Percentiles rank a stretch among this genome's conserved stretches.
These are phyloP conservation scores for Scedosporium boydii DNA, from an alignment of 2,329 filamentous ascomycete genomes.

Conservation along the genomic window DNA sequence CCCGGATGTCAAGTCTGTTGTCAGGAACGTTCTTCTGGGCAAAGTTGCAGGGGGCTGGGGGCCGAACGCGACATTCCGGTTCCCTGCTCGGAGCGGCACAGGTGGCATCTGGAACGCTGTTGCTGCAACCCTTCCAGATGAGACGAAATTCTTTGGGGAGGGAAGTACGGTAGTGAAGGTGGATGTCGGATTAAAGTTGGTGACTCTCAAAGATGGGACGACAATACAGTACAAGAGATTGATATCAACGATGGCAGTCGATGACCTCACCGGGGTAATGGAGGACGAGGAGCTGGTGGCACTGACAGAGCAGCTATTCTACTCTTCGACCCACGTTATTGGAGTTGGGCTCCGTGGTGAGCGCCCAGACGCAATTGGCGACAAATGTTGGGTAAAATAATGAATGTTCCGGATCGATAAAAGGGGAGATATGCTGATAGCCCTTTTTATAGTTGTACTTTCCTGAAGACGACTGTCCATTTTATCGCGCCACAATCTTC, in stretches of 20 bases:
- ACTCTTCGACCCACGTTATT: conserved; percentile 94
- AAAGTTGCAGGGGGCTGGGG: conserved; percentile 98
- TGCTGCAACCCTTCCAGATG: conserved; percentile 80
- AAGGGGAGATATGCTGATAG: conserved; percentile 15
- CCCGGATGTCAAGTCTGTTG: conserved; percentile 87
- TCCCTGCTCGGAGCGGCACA: conserved; percentile 90
- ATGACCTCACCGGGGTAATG: conserved; percentile 79
- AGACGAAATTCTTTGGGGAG: conserved; percentile 87
- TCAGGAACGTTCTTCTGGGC: conserved; percentile 88
- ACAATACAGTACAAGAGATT: conserved; percentile 88
- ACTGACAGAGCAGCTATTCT: conserved; percentile 86
- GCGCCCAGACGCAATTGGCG: conserved; percentile 90
- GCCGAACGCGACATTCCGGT: conserved; percentile 95
- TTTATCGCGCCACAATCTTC: conserved; percentile 99
- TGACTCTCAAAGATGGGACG: conserved; percentile 74
- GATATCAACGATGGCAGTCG: conserved; percentile 92
- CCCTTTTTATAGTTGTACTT: conserved; percentile 65
- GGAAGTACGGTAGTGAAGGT: conserved; percentile 77
- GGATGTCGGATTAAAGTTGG: conserved; percentile 75
- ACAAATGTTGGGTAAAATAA: conserved; percentile 86
- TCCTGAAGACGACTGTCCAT: conserved; percentile 96
- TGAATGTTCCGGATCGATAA: not conserved
- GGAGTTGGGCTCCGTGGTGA: conserved; percentile 88
- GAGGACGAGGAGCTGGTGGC: conserved; percentile 74
- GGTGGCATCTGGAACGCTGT: conserved; percentile 99